Percentiles rank a stretch among this genome's conserved stretches.
Evolutionary conservation across 176 grass and related monocot genomes (phyloP).

Genomic region (Stipa capillata): DNA sequence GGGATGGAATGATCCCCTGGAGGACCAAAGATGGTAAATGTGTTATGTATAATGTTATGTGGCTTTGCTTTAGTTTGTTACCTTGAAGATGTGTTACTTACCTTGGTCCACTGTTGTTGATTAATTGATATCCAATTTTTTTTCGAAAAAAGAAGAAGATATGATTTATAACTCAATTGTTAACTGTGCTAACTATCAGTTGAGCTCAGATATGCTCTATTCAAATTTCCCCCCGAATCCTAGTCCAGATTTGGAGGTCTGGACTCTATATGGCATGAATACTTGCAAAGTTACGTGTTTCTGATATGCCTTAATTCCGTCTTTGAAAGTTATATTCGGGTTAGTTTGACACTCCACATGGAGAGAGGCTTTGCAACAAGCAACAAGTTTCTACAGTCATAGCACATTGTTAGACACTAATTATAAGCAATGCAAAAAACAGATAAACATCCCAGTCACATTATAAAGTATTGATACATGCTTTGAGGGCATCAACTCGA

Average conservation of each 20-base stretch:
- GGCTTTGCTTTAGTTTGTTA: background rate
- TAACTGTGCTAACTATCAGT: background rate
- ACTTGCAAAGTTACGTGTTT: background rate
- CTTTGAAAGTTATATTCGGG: background rate
- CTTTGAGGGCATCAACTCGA: background rate
- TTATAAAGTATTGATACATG: background rate
- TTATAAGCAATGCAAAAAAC: background rate
- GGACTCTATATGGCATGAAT: background rate
- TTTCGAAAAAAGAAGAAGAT: background rate
- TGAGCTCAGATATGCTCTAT: background rate
- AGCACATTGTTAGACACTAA: background rate
- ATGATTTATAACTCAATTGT: background rate
- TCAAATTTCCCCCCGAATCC: no score
- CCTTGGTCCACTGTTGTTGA: background rate
- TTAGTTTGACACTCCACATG: background rate
- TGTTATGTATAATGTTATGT: conserved; percentile 4
- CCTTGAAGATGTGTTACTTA: conserved; percentile 12
- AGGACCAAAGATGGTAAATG: conserved; percentile 10
- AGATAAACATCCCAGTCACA: background rate
- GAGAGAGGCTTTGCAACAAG: background rate
- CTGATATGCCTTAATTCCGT: background rate
- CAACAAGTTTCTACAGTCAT: background rate
- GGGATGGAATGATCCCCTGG: background rate
- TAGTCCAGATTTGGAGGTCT: background rate
- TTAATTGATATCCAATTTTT: conserved; percentile 17